Percentiles rank a stretch among this genome's conserved stretches.
Evolutionary conservation across 768 basidiomycete genomes (phyloP).

Genomic region (Termitomyces sp.): DNA sequence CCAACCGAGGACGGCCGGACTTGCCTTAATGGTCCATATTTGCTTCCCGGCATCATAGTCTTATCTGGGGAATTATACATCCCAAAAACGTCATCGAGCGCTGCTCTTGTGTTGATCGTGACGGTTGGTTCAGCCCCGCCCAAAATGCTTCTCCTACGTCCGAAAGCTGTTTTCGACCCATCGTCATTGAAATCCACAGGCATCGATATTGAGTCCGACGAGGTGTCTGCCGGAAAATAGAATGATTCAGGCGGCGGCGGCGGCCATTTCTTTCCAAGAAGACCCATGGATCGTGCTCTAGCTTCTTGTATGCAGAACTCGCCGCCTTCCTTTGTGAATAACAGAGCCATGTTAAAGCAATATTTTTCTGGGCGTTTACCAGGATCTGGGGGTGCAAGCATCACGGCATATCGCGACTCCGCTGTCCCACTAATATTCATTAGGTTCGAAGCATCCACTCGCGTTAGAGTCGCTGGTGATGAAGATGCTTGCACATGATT

Average conservation of each 20-base stretch:
- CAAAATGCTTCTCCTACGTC: slow-evolving; percentile 38
- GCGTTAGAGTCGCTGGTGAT: slow-evolving; percentile 25
- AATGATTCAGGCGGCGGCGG: slow-evolving; percentile 46
- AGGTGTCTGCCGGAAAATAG: slow-evolving; percentile 11
- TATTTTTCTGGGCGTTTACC: slow-evolving; percentile 71
- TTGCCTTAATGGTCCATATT: slow-evolving; percentile 66
- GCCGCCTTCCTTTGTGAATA: slow-evolving; percentile 70
- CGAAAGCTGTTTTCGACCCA: slow-evolving; percentile 38
- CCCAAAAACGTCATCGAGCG: slow-evolving; percentile 88
- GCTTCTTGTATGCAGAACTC: slow-evolving; percentile 88
- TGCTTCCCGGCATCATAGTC: slow-evolving; percentile 62
- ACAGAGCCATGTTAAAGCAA: slow-evolving; percentile 59
- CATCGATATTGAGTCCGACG: slow-evolving; percentile 29
- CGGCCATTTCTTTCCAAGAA: slow-evolving; percentile 83
- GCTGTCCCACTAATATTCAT: slow-evolving; percentile 31
- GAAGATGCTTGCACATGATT: slow-evolving; percentile 21
- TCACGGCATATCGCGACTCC: slow-evolving; percentile 59
- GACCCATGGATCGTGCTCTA: slow-evolving; percentile 74
- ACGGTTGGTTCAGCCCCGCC: slow-evolving; percentile 69
- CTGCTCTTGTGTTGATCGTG: slow-evolving; percentile 96
- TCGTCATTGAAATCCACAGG: slow-evolving; percentile 60
- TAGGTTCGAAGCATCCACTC: slow-evolving; percentile 17
- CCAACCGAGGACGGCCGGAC: slow-evolving; percentile 54
- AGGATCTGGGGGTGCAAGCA: slow-evolving; percentile 64
- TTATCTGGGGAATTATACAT: slow-evolving; percentile 94